These are phyloP conservation scores for Rhododendron henanense DNA, from an alignment of 148 eudicot species.

Conservation along the genomic window DNA sequence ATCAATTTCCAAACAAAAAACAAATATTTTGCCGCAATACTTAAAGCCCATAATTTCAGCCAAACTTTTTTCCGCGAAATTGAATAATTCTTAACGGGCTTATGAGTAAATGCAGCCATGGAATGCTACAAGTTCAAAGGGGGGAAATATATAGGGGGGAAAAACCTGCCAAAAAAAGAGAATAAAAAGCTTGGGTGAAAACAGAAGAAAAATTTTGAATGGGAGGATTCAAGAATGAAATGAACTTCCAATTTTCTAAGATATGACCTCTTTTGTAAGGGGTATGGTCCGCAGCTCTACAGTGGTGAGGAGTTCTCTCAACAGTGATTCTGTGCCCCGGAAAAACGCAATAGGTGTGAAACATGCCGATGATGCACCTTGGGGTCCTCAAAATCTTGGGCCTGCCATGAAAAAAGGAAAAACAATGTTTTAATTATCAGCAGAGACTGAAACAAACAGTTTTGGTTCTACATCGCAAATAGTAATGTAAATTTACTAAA, in stretches of 20 bases:
- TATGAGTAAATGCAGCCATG: background rate
- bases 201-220: background rate
- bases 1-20: too few relatives aligned
- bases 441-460: background rate
- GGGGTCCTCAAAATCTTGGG: conserved; percentile 65
- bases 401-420: conserved; percentile 23
- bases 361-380: conserved; percentile 71
- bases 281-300: too few relatives aligned
- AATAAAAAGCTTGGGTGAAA: background rate
- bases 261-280: conserved; percentile 54
- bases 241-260: background rate
- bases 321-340: conserved; percentile 76
- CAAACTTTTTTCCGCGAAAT: too few relatives aligned
- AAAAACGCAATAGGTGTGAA: conserved; percentile 71
- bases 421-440: background rate
- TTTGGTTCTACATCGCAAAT: background rate
- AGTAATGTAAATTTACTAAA: too few relatives aligned
- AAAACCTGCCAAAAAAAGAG: background rate
- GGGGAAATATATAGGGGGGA: background rate
- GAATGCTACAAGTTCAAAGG: background rate
- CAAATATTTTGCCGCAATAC: too few relatives aligned
- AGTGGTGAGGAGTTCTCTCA: conserved; percentile 53
- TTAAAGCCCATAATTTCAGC: too few relatives aligned
- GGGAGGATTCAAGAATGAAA: background rate
- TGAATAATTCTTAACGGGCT: background rate